Evolutionary conservation across 345 rosid genomes (phyloP).

Genomic region (Fremontodendron californicum): DNA sequence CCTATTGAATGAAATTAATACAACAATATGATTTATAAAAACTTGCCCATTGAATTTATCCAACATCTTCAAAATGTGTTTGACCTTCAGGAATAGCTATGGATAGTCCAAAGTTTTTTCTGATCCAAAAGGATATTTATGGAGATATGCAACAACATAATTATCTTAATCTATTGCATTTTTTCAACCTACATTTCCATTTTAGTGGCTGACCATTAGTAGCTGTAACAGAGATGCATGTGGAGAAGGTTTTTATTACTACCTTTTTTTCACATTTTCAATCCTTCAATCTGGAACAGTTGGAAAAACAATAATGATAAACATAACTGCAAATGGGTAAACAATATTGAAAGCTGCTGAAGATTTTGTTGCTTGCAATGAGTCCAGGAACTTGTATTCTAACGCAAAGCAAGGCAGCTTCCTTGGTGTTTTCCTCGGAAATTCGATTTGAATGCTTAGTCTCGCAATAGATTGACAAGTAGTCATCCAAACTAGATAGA

Average conservation of each 20-base stretch:
- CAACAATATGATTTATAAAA: too few relatives aligned
- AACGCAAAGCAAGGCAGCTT: background rate
- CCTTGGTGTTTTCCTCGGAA: too few relatives aligned
- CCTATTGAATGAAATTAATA: too few relatives aligned
- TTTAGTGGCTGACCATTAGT: background rate
- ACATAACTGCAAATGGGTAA: background rate
- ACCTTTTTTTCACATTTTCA: too few relatives aligned
- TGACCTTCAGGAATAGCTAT: background rate
- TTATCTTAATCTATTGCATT: background rate
- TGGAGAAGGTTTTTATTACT: constrained; percentile 15
- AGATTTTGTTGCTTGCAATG: background rate
- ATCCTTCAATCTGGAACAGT: too few relatives aligned
- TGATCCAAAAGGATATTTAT: background rate
- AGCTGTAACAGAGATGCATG: background rate
- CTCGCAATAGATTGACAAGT: too few relatives aligned
- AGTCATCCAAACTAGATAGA: too few relatives aligned
- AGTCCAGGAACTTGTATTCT: background rate
- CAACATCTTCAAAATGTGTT: background rate
- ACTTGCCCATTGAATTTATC: background rate
- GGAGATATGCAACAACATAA: background rate
- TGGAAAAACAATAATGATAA: too few relatives aligned
- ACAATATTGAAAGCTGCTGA: background rate
- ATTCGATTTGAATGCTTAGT: too few relatives aligned
- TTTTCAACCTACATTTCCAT: background rate
- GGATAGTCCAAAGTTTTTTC: background rate